These are phyloP conservation scores for Yamadazyma atlantica DNA, from an alignment of 1,139 yeast genomes.

Conservation along the genomic window DNA sequence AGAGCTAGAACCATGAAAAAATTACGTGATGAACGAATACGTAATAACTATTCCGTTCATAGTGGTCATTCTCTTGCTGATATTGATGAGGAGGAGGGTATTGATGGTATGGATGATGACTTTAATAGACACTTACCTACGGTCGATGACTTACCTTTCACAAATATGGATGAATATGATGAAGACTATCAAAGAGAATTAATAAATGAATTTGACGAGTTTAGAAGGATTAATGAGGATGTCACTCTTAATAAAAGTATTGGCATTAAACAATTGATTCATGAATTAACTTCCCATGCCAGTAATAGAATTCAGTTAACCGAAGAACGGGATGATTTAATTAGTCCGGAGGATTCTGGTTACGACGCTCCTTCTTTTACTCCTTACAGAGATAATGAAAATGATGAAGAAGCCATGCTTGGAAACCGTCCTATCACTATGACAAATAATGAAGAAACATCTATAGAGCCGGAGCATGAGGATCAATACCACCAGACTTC, in stretches of 20 bases:
- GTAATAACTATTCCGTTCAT: constrained; percentile 21
- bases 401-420: background rate
- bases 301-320: constrained; percentile 7
- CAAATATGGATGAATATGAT: constrained; percentile 23
- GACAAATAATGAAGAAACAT: background rate
- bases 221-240: constrained; percentile 13
- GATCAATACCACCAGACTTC: no score
- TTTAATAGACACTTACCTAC: constrained; percentile 29
- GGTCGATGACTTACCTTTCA: constrained; percentile 27
- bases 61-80: constrained; percentile 2
- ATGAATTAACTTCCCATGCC: constrained; percentile 24
- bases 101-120: constrained; percentile 15
- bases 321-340: constrained; percentile 7
- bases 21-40: constrained; percentile 28
- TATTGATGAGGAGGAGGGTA: background rate
- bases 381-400: background rate
- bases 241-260: constrained; percentile 26
- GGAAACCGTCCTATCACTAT: background rate
- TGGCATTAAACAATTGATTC: constrained; percentile 34
- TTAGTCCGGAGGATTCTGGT: background rate
- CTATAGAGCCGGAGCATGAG: no score
- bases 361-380: background rate
- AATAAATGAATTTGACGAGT: constrained; percentile 16
- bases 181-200: constrained; percentile 16
- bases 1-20: constrained; percentile 19